Evolutionary conservation across 306 rosid genomes (phyloP), one percentile per base, ranked within the genome.

Genomic region (Quercus bicolor): DNA sequence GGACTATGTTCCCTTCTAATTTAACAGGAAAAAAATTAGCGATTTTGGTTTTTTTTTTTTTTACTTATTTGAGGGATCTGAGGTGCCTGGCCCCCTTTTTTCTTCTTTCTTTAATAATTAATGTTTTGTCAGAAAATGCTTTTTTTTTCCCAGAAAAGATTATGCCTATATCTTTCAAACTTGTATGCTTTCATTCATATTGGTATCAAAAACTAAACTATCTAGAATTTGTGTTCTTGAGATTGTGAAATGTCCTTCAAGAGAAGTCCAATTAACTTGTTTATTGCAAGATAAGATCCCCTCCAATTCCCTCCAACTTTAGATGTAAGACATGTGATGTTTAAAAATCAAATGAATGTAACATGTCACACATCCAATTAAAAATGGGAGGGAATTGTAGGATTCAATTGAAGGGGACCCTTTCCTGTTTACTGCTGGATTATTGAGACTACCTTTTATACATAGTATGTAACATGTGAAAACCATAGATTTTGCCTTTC

Each of bases 381-480:
- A 37, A 37, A 7, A 37, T 37, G 45, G 45, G 45, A 37, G 45
- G 45, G 45, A 37, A 8, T 37, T 37, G 43, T 37, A 37, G 43
- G 43, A 37, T 7, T 37, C 43, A 37, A 37, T 37, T 2, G 45
- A 37, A 37, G 45, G 45, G 11, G 45, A 37, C 45, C 45, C 11
- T 37, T 37, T 37, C 66, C n/a, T 59, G 75, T 53, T 29, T 10
- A 28, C 9, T 16, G 12, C 53, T 56, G 56, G 70, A 53, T 74
- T 75, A 24, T 34, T 40, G 16, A 64, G 8, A 64, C 31, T 64
- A 29, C 45, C 70, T 29, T 61, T 59, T 16, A 34, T 71, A 43
- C 23, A 7, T 62, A 29, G 56, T 66, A 43, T 70, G 74, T 70
- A 80, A 40, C 51, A 64, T 29, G 70, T 64, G 70, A 26, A 64